phyloP scores from a whole-genome alignment of 139 green algal genomes.

The Monoraphidium neglectum region DNA sequence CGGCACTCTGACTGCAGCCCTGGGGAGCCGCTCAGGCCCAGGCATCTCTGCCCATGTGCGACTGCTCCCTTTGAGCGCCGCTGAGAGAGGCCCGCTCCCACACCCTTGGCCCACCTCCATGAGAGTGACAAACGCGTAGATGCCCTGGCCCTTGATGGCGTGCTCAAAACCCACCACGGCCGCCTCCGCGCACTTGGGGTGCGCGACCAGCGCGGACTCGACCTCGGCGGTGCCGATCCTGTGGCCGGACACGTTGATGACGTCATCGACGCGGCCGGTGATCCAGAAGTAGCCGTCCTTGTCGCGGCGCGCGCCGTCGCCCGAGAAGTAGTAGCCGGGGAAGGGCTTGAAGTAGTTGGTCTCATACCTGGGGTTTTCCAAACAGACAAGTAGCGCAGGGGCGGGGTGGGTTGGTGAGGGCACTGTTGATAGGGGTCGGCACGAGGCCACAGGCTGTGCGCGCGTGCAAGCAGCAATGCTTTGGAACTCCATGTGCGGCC shows the following conservation, averaged over 20 bases:
- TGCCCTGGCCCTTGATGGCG: constrained; percentile 91
- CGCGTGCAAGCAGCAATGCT: no score
- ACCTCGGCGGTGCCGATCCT: constrained; percentile 95
- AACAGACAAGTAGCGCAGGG: no score
- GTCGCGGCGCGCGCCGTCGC: constrained; percentile 68
- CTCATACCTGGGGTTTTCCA: no score
- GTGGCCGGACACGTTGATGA: constrained; percentile 93
- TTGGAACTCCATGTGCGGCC: no score
- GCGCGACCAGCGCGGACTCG: constrained; percentile 85
- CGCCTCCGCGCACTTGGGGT: constrained; percentile 85
- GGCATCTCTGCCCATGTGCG: no score
- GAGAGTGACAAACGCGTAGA: constrained; percentile 96
- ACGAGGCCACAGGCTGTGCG: no score
- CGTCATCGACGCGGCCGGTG: constrained; percentile 93
- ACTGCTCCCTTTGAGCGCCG: no score
- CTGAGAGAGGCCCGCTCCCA: no score
- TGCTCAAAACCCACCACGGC: constrained; percentile 88
- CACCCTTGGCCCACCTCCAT: constrained; percentile 67
- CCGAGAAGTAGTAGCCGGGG: constrained; percentile 79
- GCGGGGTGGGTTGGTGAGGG: no score
- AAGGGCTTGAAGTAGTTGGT: constrained; percentile 56
- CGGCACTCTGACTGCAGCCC: no score
- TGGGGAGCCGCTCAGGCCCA: no score
- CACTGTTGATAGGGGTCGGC: no score
- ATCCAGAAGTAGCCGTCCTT: constrained; percentile 84